Evolutionary conservation across 2,329 filamentous ascomycete species (phyloP).

Genomic region (Colletotrichum agaves): DNA sequence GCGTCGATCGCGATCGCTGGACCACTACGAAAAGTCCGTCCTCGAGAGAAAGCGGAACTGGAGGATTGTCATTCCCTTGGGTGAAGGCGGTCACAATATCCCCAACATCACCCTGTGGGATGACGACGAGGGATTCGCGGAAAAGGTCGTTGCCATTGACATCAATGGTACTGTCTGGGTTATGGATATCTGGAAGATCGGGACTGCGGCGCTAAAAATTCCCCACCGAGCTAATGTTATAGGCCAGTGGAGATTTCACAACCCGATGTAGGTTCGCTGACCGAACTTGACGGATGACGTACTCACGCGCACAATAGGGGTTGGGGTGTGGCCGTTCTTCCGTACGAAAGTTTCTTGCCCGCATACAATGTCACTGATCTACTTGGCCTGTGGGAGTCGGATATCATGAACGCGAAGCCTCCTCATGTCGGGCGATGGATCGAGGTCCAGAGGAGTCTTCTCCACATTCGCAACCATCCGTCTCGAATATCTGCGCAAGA

Average conservation of each 20-base stretch:
- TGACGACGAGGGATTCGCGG: constrained; percentile 57
- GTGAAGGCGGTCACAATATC: constrained; percentile 55
- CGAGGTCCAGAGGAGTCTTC: constrained; percentile 30
- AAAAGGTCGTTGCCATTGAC: constrained; percentile 62
- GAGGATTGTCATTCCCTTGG: constrained; percentile 60
- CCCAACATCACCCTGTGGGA: constrained; percentile 64
- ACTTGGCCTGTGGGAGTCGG: constrained; percentile 6
- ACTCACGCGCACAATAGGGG: constrained; percentile 45
- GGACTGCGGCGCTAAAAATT: constrained; percentile 31
- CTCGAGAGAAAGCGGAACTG: constrained; percentile 58
- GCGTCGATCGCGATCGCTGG: constrained; percentile 30
- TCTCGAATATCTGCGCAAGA: constrained; percentile 11
- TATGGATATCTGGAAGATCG: constrained; percentile 61
- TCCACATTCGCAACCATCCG: constrained; percentile 33
- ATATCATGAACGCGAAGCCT: constrained; percentile 27
- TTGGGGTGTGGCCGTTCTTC: constrained; percentile 62
- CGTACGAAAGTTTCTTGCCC: constrained; percentile 54
- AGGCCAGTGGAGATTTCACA: constrained; percentile 36
- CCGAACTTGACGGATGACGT: not conserved
- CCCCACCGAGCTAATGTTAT: constrained; percentile 24
- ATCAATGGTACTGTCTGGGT: constrained; percentile 61
- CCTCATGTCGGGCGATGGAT: constrained; percentile 27
- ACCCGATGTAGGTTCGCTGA: constrained; percentile 15
- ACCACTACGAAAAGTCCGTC: constrained; percentile 48
- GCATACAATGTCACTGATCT: constrained; percentile 40